Percentiles rank a stretch among this genome's conserved stretches.
Conservation (phyloP, 2,329 filamentous ascomycete species). For the Mycosphaerella sp. region DNA sequence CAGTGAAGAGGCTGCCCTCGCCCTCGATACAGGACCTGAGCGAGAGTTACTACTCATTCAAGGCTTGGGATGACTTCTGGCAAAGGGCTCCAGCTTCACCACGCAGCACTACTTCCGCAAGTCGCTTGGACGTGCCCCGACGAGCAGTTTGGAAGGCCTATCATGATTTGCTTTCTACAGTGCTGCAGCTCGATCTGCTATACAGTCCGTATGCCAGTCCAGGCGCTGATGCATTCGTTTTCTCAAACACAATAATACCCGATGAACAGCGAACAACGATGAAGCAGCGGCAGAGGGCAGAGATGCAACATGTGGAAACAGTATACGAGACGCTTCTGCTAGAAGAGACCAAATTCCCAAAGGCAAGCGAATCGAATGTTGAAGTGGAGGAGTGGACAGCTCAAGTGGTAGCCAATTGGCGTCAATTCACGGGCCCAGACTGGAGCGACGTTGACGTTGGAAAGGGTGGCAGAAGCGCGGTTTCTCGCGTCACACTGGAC, state of each 20-base stretch:
- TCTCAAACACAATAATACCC: conserved; percentile 25
- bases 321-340: conserved; percentile 75
- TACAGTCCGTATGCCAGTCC: conserved; percentile 37
- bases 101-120: conserved; percentile 32
- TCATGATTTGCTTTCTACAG: conserved; percentile 69
- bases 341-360: conserved; percentile 74
- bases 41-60: conserved; percentile 39
- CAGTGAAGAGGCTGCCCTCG: conserved; percentile 22
- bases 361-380: conserved; percentile 68
- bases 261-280: conserved; percentile 26
- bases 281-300: conserved; percentile 54
- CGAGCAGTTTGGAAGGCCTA: conserved; percentile 78
- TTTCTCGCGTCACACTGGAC: conserved; percentile 71
- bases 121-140: conserved; percentile 40
- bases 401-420: conserved; percentile 78
- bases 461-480: conserved; percentile 67
- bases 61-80: conserved; percentile 67
- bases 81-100: conserved; percentile 22
- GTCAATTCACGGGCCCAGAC: conserved; percentile 66
- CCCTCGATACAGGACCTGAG: conserved; percentile 20
- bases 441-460: conserved; percentile 80
- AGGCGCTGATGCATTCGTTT: conserved; percentile 39
- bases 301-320: conserved; percentile 72
- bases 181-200: conserved; percentile 61
- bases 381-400: conserved; percentile 79